Percentiles rank a stretch among this genome's conserved stretches.
These are phyloP conservation scores for Delonix regia DNA, from an alignment of 306 rosid species.

Conservation along the genomic window DNA sequence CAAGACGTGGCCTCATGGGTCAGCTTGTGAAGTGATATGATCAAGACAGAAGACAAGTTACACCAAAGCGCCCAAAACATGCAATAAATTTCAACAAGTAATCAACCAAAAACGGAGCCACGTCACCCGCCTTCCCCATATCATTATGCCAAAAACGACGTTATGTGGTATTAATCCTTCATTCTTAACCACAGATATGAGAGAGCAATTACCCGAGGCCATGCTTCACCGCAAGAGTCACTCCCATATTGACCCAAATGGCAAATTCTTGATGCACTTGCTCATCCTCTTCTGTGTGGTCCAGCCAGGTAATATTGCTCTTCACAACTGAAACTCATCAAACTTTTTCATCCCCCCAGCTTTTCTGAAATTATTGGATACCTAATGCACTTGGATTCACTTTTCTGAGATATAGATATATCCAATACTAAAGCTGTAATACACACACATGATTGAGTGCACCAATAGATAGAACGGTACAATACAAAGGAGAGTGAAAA, in stretches of 20 bases:
- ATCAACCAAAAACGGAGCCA: conserved; percentile 36
- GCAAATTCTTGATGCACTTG: background rate
- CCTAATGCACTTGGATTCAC: conserved; percentile 41
- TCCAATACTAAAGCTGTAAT: background rate
- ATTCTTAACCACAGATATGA: conserved; percentile 31
- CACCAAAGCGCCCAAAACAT: conserved; percentile 5
- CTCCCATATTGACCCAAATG: conserved; percentile 37
- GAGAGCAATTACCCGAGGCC: conserved; percentile 27
- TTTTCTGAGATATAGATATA: conserved; percentile 7
- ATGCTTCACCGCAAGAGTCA: conserved; percentile 16
- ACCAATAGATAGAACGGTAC: background rate
- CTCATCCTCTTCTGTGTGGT: conserved; percentile 39
- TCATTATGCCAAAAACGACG: conserved; percentile 31
- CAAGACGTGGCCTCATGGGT: background rate
- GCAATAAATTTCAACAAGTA: conserved; percentile 26
- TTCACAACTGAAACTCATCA: conserved; percentile 16
- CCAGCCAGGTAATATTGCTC: conserved; percentile 25
- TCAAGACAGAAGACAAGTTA: conserved; percentile 34
- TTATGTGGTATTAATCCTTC: conserved; percentile 10
- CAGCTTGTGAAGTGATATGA: conserved; percentile 12
- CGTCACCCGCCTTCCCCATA: conserved; percentile 37
- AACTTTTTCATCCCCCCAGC: conserved; percentile 20
- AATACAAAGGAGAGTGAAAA: background rate
- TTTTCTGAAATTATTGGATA: conserved; percentile 36
- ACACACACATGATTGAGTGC: background rate